Conservation (phyloP, 2,329 filamentous ascomycete species). For the Cryphonectria radicalis region DNA sequence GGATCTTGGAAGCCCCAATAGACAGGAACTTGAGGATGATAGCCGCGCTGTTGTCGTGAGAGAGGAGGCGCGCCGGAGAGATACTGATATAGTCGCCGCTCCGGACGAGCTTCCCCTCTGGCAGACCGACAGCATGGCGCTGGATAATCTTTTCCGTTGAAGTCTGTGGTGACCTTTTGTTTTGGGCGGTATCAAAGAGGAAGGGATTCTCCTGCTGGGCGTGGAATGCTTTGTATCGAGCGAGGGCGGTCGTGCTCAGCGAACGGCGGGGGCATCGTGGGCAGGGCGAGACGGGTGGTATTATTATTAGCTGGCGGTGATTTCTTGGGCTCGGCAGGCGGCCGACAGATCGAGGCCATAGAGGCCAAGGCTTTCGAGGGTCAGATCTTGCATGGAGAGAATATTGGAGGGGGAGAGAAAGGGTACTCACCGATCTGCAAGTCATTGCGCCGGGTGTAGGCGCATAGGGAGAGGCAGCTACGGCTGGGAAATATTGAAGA, state of each 20-base stretch:
- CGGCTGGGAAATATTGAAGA: background rate
- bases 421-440: background rate
- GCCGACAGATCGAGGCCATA: background rate
- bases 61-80: conserved; percentile 75
- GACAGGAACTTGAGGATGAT: conserved; percentile 75
- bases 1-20: conserved; percentile 76
- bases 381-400: background rate
- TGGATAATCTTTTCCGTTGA: conserved; percentile 1
- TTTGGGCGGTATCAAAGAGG: background rate
- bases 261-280: too few species aligned
- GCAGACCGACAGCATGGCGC: background rate
- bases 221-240: background rate
- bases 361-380: background rate
- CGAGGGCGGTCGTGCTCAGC: background rate
- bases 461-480: background rate
- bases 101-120: conserved; percentile 51
- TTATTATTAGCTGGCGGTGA: background rate
- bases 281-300: background rate
- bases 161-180: background rate
- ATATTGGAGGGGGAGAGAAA: accelerated
- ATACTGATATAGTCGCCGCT: conserved; percentile 85
- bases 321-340: background rate
- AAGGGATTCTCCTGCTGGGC: background rate
- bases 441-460: background rate
- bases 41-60: conserved; percentile 65